Base-by-base conservation (phyloP, 768 basidiomycete species). In the Amanita jacksonii region DNA sequence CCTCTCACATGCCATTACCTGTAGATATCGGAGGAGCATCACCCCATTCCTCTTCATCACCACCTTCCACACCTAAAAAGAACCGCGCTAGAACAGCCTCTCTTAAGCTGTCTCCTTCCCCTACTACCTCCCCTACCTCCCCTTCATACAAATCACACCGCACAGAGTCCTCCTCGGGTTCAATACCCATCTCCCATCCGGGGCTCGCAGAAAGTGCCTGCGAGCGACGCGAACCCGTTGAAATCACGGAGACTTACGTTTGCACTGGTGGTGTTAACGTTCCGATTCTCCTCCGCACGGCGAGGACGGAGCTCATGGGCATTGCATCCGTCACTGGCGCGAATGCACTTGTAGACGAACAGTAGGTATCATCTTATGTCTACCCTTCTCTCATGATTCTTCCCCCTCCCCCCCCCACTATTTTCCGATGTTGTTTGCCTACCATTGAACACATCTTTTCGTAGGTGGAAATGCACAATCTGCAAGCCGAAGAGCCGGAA, bases 201-300 rank as follows among this genome's bases (percentile, higher is more conserved):
- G 53, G 50, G 35, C 45, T 69, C 10, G 50, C 52, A n/a, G 59
- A 62, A 20, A 54, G 46, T 18, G 45, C 57, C 20, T 52, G 49
- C 36, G 45, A 57, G 12, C 54, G 54, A 31, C 53, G 54, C 31
- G 56, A 63, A 12, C 56, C 55, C 0, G 52, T 64, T 24, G 55
- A 58, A 37, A 60, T 60, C 9, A 56, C 49, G 13, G 71, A 81
- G 46, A 60, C 64, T 8, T 85, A 72, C 51, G 57, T 76, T 9
- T 85, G 83, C 51, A 61, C 62, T 3, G 78, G 72, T 36, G 83
- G 72, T 1, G 83, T 86, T 24, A 79, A 83, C 52, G 66, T 74
- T 27, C 54, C 59, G 16, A 72, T 70, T 43, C 65, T 87, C 10
- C 62, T 87, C 38, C 62, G 79, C 9, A 72, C 68, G 4, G 72